Evolutionary conservation across 2,329 filamentous ascomycete genomes (phyloP).

Genomic region (Tricladium varicosporioides): DNA sequence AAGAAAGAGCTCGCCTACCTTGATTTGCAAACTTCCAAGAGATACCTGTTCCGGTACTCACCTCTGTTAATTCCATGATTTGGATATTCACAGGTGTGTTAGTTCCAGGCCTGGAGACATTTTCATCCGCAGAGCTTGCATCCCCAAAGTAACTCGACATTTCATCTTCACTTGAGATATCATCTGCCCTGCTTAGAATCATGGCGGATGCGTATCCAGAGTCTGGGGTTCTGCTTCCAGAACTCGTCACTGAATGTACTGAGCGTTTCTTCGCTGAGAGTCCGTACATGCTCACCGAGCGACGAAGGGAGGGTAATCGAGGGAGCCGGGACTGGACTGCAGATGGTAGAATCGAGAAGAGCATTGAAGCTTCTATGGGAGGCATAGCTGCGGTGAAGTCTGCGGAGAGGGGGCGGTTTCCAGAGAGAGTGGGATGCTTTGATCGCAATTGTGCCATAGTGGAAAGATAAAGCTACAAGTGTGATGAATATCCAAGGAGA

Average conservation of each 20-base stretch:
- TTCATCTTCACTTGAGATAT: constrained; percentile 12
- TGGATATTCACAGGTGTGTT: neutral
- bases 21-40: constrained; percentile 51
- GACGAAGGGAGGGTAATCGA: constrained; percentile 48
- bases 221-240: constrained; percentile 32
- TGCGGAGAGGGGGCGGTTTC: constrained; percentile 8
- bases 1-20: constrained; percentile 34
- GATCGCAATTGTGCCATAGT: constrained; percentile 1
- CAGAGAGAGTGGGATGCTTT: neutral
- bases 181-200: constrained; percentile 16
- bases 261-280: constrained; percentile 10
- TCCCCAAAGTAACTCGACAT: constrained; percentile 19
- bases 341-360: constrained; percentile 53
- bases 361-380: constrained; percentile 39
- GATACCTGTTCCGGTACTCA: constrained; percentile 39
- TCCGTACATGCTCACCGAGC: constrained; percentile 36
- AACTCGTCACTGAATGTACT: constrained; percentile 29
- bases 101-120: constrained; percentile 5
- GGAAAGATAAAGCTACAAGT: neutral
- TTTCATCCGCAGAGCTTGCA: constrained; percentile 21
- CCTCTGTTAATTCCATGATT: constrained; percentile 19
- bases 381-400: constrained; percentile 10
- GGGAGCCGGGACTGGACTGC: constrained; percentile 51
- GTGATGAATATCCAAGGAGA: too few species aligned
- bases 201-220: constrained; percentile 23